Conservation (phyloP, 2,329 filamentous ascomycete species). For the Stachybotrys chlorohalonatus region DNA sequence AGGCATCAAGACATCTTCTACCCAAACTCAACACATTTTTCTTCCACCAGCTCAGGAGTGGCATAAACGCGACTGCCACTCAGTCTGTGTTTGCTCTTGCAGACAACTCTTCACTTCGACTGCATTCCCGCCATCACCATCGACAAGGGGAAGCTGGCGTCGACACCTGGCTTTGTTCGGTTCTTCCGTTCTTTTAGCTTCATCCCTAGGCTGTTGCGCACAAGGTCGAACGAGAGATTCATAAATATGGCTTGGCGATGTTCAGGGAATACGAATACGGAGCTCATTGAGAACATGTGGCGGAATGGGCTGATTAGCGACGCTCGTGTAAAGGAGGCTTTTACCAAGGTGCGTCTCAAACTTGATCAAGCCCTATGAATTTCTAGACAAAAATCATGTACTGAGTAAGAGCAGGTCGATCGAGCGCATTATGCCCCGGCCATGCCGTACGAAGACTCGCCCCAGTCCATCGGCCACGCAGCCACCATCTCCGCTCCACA, state of each 20-base stretch:
- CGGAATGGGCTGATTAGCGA: conserved; percentile 64
- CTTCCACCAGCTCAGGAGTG: too few relatives aligned
- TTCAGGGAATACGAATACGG: conserved; percentile 63
- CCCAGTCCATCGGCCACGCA: conserved; percentile 43
- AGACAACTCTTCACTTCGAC: too few relatives aligned
- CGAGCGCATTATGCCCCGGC: conserved; percentile 72
- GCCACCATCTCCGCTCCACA: conserved; percentile 53
- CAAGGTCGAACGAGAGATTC: conserved; percentile 2
- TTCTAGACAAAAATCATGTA: too few relatives aligned
- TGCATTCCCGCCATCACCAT: too few relatives aligned
- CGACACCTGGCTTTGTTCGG: neutral
- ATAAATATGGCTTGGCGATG: conserved; percentile 81
- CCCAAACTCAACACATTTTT: too few relatives aligned
- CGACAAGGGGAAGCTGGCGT: neutral
- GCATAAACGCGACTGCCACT: too few relatives aligned
- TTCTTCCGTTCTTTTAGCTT: neutral
- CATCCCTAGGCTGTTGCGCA: neutral
- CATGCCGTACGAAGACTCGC: conserved; percentile 56
- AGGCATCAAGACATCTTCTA: too few relatives aligned
- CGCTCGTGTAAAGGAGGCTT: conserved; percentile 65
- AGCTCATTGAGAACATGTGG: conserved; percentile 71
- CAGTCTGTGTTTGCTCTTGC: too few relatives aligned
- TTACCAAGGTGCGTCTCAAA: conserved; percentile 50
- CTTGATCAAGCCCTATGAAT: too few relatives aligned
- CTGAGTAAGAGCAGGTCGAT: conserved; percentile 56